Base-by-base conservation (phyloP, 495 filamentous ascomycete species). In the Aspergillus incahuasiensis region DNA sequence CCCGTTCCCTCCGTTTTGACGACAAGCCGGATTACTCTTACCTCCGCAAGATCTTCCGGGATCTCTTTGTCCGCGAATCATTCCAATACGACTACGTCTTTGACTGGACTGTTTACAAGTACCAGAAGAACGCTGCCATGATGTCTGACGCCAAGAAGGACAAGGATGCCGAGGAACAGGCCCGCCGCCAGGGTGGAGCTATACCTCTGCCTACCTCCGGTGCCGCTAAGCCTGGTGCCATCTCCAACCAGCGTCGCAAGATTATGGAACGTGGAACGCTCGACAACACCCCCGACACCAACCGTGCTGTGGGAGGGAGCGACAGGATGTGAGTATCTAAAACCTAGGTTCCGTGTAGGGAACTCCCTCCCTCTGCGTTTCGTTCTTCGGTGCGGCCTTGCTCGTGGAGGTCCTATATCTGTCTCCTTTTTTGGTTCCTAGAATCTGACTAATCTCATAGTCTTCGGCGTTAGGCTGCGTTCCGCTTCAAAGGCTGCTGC, bases 71-170 rank as follows among this genome's bases (percentile, higher is more conserved):
- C 58, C 92, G 95, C 58, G 95, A 97, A 70, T 94, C 92, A 22
- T 99, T 99, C 85, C 95, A 99, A 75, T 99, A 99, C 68, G 95
- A 99, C 73, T 97, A 99, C 63, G 95, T 99, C 64, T 99, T 99
- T 69, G 95, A 99, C 75, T 99, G 95, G 95, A 99, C 95, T 55
- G 95, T 99, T 67, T 97, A 99, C 83, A 99, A 97, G 82, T 99
- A 99, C 79, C 95, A 97, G 81, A 97, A 97, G 87, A 97, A 97
- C 64, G 90, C 91, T 34, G 88, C 91, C 68, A 89, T 91, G 66
- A 91, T 92, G 65, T 87, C 88, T 47, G 86, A 92, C 62, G 84
- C 85, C 57, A 86, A 87, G 66, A 83, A 86, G 69, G 84, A 85
- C 48, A 87, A 89, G 67, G 86, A 90, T 44, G 81, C 87, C 5